Evolutionary conservation across 2,329 filamentous ascomycete genomes (phyloP).

Genomic region (Cryphonectria japonica): DNA sequence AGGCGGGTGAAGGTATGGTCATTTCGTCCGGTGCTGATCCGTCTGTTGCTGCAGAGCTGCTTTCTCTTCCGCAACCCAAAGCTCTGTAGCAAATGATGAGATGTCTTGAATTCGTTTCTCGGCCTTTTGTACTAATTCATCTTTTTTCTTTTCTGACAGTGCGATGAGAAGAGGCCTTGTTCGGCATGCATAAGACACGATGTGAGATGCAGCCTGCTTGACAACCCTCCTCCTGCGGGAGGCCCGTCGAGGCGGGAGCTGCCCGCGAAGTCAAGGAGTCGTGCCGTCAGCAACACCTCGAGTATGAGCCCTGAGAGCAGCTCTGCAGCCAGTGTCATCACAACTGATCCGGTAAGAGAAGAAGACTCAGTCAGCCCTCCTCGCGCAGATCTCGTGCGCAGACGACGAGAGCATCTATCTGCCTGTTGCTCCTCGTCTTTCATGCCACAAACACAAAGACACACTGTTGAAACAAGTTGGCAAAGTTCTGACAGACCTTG

Average conservation of each 20-base stretch:
- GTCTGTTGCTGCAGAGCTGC: not conserved
- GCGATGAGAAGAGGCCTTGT: conserved; percentile 33
- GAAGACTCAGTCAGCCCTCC: not conserved
- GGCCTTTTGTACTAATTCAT: conserved; percentile 7
- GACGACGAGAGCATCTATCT: not conserved
- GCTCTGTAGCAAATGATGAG: not conserved
- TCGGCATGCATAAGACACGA: conserved; percentile 32
- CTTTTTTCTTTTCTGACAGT: conserved; percentile 18
- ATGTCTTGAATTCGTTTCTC: not conserved
- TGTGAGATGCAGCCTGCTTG: conserved; percentile 31
- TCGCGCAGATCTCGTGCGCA: not conserved
- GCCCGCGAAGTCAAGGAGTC: conserved; percentile 2
- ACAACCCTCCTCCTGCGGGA: conserved; percentile 18
- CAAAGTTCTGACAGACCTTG: conserved; percentile 12
- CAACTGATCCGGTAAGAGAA: conserved; percentile 24
- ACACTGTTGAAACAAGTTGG: too few species aligned
- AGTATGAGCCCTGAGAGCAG: conserved; percentile 33
- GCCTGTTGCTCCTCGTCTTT: too few species aligned
- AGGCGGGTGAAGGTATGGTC: conserved; percentile 31
- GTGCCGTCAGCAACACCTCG: conserved; percentile 6
- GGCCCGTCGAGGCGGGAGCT: conserved; percentile 14
- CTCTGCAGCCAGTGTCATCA: conserved; percentile 36
- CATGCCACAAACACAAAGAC: too few species aligned
- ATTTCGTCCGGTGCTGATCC: not conserved
- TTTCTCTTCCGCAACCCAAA: not conserved